Base-by-base conservation (phyloP, 164 flowering plant genomes). In the Dillenia turbinata region DNA sequence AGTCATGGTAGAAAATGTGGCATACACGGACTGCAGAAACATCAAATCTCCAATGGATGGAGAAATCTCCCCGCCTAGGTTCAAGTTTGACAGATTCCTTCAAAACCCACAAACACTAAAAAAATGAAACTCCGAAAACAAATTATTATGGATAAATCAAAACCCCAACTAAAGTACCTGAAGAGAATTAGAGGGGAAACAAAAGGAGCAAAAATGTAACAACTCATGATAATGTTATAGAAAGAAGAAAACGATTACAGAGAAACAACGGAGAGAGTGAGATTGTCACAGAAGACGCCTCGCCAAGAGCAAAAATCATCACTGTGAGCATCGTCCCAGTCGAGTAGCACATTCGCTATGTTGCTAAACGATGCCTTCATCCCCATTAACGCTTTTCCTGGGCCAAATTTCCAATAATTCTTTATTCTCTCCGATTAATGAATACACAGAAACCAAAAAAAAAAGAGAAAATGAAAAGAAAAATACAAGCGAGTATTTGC, bases 31-130 rank as follows among this genome's bases (percentile, higher is more conserved):
- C 51, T 83, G 81, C 63, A 93, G 67, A 56, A 77, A 74, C 66
- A 58, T 77, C 77, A 93, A 71, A 64, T 85, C 94, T 19, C 97
- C 97, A 63, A 93, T 67, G 26, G 92, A 77, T 1, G 96, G 77
- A 6, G 98, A 85, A 71, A 93, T 85, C 71, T 90, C 96, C 24
- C 98, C 98, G 9, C 89, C 90, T 50, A 93, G 75, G 60, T 87
- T 86, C 83, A 89, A 66, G 69, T 71, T 84, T 0, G 98, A 90
- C 66, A 93, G 57, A 56, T 93, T 93, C 76, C 98, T 93, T 47
- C 63, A 46, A 64, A 14, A n/a, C 7, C 40, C 49, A 8, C 12
- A 7, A 62, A 3, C 13, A 49, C 1, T 43, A 52, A 51, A 49
- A 49, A 10, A 43, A 24, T 17, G 51, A 16, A 50, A n/a, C 40